Evolutionary conservation across 768 basidiomycete species (phyloP).

Genomic region (Collybia nuda): DNA sequence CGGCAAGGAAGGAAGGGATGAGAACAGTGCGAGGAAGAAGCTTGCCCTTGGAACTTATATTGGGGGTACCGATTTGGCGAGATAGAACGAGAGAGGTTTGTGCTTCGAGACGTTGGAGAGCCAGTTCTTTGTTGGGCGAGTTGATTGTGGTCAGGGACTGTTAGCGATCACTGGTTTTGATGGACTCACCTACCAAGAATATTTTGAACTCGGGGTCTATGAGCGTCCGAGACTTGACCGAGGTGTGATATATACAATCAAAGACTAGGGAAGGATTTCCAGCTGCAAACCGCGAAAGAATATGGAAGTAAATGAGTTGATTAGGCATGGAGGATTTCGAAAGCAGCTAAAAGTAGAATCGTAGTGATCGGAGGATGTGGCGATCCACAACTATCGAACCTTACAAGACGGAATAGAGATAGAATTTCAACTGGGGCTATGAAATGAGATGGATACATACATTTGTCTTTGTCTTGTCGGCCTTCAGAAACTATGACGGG

Average conservation of each 20-base stretch:
- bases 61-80: constrained; percentile 69
- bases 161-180: not conserved
- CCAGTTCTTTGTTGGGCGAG: constrained; percentile 48
- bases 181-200: constrained; percentile 62
- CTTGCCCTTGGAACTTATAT: constrained; percentile 77
- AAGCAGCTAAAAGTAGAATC: not conserved
- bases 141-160: constrained; percentile 1
- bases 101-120: constrained; percentile 64
- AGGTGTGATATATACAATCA: constrained; percentile 66
- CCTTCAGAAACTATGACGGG: constrained; percentile 71
- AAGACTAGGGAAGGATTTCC: constrained; percentile 71
- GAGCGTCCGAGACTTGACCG: constrained; percentile 57
- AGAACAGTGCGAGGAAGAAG: constrained; percentile 55
- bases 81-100: constrained; percentile 62
- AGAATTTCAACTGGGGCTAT: not conserved
- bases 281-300: constrained; percentile 35
- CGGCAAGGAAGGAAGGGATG: constrained; percentile 47
- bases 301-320: not conserved
- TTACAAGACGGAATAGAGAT: constrained; percentile 11
- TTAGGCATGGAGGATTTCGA: constrained; percentile 4
- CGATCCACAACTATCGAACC: no score
- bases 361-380: constrained; percentile 5
- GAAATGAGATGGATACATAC: constrained; percentile 30
- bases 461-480: constrained; percentile 67
- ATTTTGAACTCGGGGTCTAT: constrained; percentile 65